Percentiles rank a stretch among this genome's conserved stretches.
These are phyloP conservation scores for Trametes pubescens DNA, from an alignment of 1,284 basidiomycete genomes.

Conservation along the genomic window DNA sequence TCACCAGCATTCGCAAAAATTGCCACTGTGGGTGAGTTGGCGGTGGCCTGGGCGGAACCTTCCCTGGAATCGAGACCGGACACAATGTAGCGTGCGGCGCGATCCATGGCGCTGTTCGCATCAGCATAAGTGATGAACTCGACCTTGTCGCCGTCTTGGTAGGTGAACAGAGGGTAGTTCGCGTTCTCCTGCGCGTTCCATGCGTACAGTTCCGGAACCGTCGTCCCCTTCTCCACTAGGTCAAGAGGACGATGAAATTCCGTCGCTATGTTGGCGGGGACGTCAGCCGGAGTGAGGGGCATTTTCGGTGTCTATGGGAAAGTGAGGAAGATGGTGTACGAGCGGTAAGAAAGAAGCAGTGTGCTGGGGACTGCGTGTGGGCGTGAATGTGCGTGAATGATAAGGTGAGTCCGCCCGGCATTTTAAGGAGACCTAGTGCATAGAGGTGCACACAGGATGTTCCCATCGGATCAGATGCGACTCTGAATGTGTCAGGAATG, in stretches of 20 bases:
- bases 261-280: conserved; percentile 24
- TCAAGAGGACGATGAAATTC: conserved; percentile 20
- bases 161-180: conserved; percentile 30
- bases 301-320: conserved; percentile 7
- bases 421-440: neutral
- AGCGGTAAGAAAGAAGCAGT: conserved; percentile 7
- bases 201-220: conserved; percentile 21
- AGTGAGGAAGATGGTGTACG: neutral
- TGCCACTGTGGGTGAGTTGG: conserved; percentile 28
- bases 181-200: conserved; percentile 29
- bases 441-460: conserved; percentile 3
- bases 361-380: neutral
- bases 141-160: conserved; percentile 24
- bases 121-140: conserved; percentile 27
- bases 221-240: conserved; percentile 6
- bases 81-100: conserved; percentile 28
- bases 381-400: neutral
- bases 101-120: conserved; percentile 26
- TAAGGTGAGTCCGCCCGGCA: neutral
- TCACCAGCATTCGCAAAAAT: conserved; percentile 26
- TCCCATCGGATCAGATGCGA: conserved; percentile 11
- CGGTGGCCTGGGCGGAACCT: neutral
- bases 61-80: conserved; percentile 5
- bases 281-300: conserved; percentile 22
- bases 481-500: neutral